Conservation (phyloP, 2,329 filamentous ascomycete species). For the Cordyceps pruinosa region DNA sequence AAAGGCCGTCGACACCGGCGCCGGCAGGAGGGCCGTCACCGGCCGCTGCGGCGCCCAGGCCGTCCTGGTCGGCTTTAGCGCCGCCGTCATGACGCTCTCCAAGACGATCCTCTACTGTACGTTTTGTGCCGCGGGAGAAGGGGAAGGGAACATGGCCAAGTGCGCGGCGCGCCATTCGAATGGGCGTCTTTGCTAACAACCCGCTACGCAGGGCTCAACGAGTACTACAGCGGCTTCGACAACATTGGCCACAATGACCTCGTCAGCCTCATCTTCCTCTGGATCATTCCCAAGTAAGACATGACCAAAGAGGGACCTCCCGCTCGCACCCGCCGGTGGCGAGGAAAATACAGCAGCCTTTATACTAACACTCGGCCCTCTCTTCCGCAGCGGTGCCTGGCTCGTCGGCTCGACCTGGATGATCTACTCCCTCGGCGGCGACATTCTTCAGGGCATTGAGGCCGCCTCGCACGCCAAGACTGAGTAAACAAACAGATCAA, state of each 20-base stretch:
- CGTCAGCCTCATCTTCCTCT: constrained; percentile 40
- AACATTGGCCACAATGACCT: constrained; percentile 51
- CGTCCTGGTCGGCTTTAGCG: constrained; percentile 43
- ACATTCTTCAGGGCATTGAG: constrained; percentile 42
- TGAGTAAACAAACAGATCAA: constrained; percentile 25
- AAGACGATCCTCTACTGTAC: constrained; percentile 56
- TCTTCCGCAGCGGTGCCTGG: constrained; percentile 44
- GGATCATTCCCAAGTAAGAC: constrained; percentile 53
- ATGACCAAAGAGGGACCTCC: not conserved
- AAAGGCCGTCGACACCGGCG: constrained; percentile 17
- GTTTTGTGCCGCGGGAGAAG: constrained; percentile 21
- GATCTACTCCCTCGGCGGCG: constrained; percentile 40
- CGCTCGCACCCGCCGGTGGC: not conserved
- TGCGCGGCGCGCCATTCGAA: too few relatives aligned
- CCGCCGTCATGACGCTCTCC: constrained; percentile 53
- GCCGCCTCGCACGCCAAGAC: constrained; percentile 33
- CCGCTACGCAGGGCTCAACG: constrained; percentile 41
- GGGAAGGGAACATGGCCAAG: not conserved
- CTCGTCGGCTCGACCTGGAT: constrained; percentile 47
- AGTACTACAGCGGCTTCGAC: constrained; percentile 48
- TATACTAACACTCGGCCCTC: not conserved
- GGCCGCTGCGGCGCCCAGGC: constrained; percentile 40
- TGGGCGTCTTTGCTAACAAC: not conserved
- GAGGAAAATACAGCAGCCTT: too few relatives aligned
- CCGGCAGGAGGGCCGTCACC: constrained; percentile 26